Conservation (phyloP, 2,329 filamentous ascomycete genomes). For the Pseudogymnoascus sp. region DNA sequence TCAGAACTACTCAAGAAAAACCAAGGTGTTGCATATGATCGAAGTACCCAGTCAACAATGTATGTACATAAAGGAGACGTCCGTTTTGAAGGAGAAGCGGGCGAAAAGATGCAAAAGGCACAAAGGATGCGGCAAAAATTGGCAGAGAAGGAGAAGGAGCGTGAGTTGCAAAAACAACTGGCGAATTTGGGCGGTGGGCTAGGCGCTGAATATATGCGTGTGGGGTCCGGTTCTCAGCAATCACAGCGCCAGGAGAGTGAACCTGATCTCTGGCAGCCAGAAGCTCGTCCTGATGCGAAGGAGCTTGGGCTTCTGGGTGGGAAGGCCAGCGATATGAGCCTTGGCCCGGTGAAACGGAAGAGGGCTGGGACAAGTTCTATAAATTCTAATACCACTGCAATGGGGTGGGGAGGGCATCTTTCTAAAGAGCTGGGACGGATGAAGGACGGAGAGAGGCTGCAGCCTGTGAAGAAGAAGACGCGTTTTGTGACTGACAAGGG, state of each 20-base stretch:
- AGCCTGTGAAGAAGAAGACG: constrained; percentile 58
- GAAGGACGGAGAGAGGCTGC: constrained; percentile 51
- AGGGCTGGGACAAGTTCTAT: constrained; percentile 37
- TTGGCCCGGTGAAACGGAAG: constrained; percentile 56
- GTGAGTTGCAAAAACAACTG: constrained; percentile 62
- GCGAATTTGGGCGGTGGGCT: constrained; percentile 56
- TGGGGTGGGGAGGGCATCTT: constrained; percentile 52
- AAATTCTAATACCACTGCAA: constrained; percentile 21
- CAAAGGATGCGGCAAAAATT: constrained; percentile 60
- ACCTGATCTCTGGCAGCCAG: constrained; percentile 15
- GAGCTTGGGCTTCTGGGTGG: constrained; percentile 37
- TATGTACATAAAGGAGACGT: constrained; percentile 36
- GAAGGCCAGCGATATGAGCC: constrained; percentile 40
- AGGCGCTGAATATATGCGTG: constrained; percentile 62
- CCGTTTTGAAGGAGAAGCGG: constrained; percentile 39
- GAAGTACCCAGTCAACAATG: constrained; percentile 49
- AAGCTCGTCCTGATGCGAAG: constrained; percentile 36
- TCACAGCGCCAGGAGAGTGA: constrained; percentile 13
- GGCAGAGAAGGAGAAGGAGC: constrained; percentile 61
- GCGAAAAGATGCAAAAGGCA: constrained; percentile 51
- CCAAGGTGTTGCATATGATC: constrained; percentile 45
- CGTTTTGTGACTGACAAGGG: constrained; percentile 73
- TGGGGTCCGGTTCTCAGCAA: constrained; percentile 13
- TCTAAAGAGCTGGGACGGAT: constrained; percentile 51
- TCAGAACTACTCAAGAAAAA: constrained; percentile 24